These are phyloP conservation scores for Dryadomyces sulphureus DNA, from an alignment of 2,329 filamentous ascomycete species.

Conservation along the genomic window DNA sequence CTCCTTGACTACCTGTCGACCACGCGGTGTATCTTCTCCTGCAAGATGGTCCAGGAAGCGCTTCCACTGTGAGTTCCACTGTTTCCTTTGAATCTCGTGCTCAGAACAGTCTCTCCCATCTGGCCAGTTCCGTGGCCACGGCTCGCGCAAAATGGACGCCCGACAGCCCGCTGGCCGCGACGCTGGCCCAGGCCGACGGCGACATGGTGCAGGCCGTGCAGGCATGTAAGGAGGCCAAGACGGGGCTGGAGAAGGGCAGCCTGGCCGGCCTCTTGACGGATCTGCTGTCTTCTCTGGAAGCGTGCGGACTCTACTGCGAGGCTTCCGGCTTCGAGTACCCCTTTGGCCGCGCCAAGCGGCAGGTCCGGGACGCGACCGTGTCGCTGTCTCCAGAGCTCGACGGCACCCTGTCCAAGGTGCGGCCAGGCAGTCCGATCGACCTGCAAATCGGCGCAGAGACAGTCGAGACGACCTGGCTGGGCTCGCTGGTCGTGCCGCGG, in stretches of 20 bases:
- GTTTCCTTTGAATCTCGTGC: background rate
- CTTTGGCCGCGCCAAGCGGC: slow-evolving; percentile 16
- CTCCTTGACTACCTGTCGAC: slow-evolving; percentile 16
- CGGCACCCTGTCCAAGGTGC: background rate
- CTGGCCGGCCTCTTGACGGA: slow-evolving; percentile 11
- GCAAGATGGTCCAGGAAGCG: slow-evolving; percentile 18
- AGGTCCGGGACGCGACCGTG: slow-evolving; percentile 16
- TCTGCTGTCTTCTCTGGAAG: slow-evolving; percentile 12
- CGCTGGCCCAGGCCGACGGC: slow-evolving; percentile 16
- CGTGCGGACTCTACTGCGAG: slow-evolving; percentile 14
- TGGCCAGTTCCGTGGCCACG: slow-evolving; percentile 11
- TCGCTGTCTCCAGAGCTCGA: slow-evolving; percentile 13
- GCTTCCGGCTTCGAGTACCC: slow-evolving; percentile 11
- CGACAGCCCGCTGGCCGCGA: slow-evolving; percentile 11
- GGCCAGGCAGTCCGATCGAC: background rate
- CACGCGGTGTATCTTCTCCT: slow-evolving; percentile 22
- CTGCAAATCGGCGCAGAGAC: background rate
- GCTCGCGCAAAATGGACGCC: slow-evolving; percentile 12
- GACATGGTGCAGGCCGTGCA: slow-evolving; percentile 23
- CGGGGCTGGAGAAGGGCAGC: slow-evolving; percentile 7
- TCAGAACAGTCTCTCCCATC: slow-evolving; percentile 11
- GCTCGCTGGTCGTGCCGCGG: slow-evolving; percentile 11
- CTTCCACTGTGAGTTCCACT: slow-evolving; percentile 16
- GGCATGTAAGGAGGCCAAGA: slow-evolving; percentile 19
- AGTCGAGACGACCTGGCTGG: slow-evolving; percentile 14